Percentiles rank a stretch among this genome's conserved stretches.
phyloP scores from a whole-genome alignment of 441 rosid genomes.

The Biscutella auriculata region DNA sequence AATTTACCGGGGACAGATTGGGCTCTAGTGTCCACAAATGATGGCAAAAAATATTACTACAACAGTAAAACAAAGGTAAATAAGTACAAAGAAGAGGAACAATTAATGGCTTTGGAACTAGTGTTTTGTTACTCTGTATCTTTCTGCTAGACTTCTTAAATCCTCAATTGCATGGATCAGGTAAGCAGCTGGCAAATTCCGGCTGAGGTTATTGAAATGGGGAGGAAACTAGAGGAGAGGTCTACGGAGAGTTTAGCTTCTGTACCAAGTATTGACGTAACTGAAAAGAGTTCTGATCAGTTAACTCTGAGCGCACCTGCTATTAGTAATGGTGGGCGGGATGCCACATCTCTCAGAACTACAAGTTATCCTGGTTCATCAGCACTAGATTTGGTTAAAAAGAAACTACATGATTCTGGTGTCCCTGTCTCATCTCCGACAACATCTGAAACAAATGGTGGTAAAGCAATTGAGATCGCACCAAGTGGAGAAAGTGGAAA shows the following conservation, averaged over 20 bases:
- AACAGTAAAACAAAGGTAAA: conserved; percentile 79
- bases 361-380: conserved; percentile 46
- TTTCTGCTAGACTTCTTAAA: neutral
- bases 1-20: conserved; percentile 77
- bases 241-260: conserved; percentile 36
- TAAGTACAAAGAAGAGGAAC: neutral
- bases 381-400: conserved; percentile 87
- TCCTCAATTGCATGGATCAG: conserved; percentile 30
- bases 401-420: conserved; percentile 85
- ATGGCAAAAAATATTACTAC: conserved; percentile 86
- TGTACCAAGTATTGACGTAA: conserved; percentile 28
- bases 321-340: conserved; percentile 76
- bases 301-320: conserved; percentile 70
- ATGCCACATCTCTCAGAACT: conserved; percentile 52
- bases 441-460: conserved; percentile 55
- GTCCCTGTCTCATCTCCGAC: conserved; percentile 44
- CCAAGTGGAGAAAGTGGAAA: conserved; percentile 58
- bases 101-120: neutral
- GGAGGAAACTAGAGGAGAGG: conserved; percentile 51
- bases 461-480: conserved; percentile 47
- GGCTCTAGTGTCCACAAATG: conserved; percentile 78
- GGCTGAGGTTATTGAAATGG: conserved; percentile 59
- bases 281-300: conserved; percentile 51
- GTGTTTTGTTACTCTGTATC: neutral
- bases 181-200: conserved; percentile 98